These are phyloP conservation scores for Uromyces viciae-fabae DNA, from an alignment of 1,284 basidiomycete genomes.

Conservation along the genomic window DNA sequence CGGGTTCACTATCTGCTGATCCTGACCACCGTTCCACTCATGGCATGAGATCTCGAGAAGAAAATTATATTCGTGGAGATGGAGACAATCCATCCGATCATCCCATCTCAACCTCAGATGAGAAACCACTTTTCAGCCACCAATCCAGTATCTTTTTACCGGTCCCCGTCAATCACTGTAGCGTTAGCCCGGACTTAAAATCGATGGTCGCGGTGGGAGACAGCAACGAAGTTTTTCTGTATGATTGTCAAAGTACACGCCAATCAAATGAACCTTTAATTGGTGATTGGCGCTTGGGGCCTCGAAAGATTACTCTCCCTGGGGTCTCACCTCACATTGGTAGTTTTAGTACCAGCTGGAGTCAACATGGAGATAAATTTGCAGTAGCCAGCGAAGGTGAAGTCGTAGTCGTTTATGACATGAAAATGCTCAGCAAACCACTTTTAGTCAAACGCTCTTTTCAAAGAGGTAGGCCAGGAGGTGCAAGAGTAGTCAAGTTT, in stretches of 20 bases:
- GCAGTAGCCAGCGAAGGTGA: conserved; percentile 42
- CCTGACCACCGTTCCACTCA: conserved; percentile 19
- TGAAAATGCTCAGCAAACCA: conserved; percentile 29
- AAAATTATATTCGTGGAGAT: neutral
- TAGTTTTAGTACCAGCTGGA: conserved; percentile 36
- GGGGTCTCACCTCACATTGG: conserved; percentile 6
- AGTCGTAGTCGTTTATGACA: conserved; percentile 33
- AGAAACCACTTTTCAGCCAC: conserved; percentile 28
- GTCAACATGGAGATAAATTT: conserved; percentile 30
- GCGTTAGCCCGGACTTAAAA: conserved; percentile 29
- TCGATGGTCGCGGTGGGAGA: conserved; percentile 43
- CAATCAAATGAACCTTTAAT: conserved; percentile 24
- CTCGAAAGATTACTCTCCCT: conserved; percentile 20
- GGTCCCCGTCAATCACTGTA: conserved; percentile 41
- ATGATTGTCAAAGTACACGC: conserved; percentile 13
- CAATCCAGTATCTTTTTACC: conserved; percentile 24
- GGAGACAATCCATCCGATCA: neutral
- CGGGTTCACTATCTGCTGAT: conserved; percentile 21
- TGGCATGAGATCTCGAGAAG: conserved; percentile 1
- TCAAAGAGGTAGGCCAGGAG: conserved; percentile 33
- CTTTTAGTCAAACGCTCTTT: conserved; percentile 15
- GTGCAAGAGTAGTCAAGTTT: conserved; percentile 41
- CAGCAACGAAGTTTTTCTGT: conserved; percentile 42
- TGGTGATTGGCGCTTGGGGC: conserved; percentile 26
- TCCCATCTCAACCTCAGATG: neutral